These are phyloP conservation scores for Fusarium tricinctum DNA, from an alignment of 2,329 filamentous ascomycete genomes.

Conservation along the genomic window DNA sequence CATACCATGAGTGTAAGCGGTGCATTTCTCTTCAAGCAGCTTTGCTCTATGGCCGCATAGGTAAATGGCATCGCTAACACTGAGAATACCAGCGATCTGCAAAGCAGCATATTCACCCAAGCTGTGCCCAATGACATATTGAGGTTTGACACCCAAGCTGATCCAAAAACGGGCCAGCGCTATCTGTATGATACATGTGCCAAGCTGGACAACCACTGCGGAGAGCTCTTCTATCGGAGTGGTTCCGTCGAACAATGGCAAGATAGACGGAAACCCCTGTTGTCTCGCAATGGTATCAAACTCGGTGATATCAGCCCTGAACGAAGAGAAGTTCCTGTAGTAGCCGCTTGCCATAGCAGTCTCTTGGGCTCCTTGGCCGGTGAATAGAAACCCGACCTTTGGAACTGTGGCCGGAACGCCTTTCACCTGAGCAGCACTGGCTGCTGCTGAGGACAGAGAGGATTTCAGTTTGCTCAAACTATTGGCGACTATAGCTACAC, in stretches of 20 bases:
- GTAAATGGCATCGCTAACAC: constrained; percentile 71
- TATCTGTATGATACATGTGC: constrained; percentile 5
- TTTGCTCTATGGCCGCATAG: constrained; percentile 64
- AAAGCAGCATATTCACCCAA: constrained; percentile 59
- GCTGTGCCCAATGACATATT: constrained; percentile 64
- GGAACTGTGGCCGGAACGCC: neutral
- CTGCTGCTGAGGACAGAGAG: neutral
- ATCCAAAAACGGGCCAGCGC: constrained; percentile 53
- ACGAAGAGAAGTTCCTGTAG: constrained; percentile 1
- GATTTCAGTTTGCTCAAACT: neutral
- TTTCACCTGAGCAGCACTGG: neutral
- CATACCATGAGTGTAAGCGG: constrained; percentile 25
- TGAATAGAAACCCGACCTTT: neutral
- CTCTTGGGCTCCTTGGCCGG: constrained; percentile 3
- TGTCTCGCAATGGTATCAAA: neutral
- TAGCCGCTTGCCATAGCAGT: constrained; percentile 4
- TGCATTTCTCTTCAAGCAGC: neutral
- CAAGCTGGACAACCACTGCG: neutral
- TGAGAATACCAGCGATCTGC: constrained; percentile 72
- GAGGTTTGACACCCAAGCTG: constrained; percentile 56
- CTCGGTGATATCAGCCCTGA: neutral
- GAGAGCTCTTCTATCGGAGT: neutral
- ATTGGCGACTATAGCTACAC: neutral
- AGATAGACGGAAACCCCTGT: neutral
- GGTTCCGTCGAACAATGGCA: neutral